A percentile compares a stretch with the other conserved stretches of the same genome.
Evolutionary conservation across 805 yeast species (phyloP).

Genomic region (Saccharomyces jurei): DNA sequence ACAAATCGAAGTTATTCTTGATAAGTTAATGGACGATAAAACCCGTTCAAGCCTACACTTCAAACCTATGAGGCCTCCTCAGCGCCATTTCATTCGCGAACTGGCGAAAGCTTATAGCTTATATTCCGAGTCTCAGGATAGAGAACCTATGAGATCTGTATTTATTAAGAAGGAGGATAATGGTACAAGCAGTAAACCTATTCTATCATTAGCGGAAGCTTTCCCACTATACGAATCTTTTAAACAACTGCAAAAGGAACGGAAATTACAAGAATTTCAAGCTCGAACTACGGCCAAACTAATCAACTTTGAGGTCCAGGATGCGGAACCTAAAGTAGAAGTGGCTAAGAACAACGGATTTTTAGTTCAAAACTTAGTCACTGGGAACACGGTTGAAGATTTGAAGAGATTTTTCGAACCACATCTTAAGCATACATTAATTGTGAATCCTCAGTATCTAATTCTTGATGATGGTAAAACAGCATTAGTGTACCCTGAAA

Average conservation of each 20-base stretch:
- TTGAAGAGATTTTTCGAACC: constrained; percentile 32
- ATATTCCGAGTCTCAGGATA: constrained; percentile 68
- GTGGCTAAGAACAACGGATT: constrained; percentile 42
- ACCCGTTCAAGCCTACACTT: constrained; percentile 45
- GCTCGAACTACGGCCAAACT: constrained; percentile 18
- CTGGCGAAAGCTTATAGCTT: constrained; percentile 52
- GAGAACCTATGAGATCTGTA: constrained; percentile 71
- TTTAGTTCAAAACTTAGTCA: constrained; percentile 42
- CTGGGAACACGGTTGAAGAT: constrained; percentile 44
- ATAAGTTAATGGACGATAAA: constrained; percentile 39
- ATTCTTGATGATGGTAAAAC: constrained; percentile 4
- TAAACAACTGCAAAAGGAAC: constrained; percentile 28
- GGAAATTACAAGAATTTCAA: constrained; percentile 25
- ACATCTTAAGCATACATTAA: constrained; percentile 22
- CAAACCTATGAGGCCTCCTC: constrained; percentile 63
- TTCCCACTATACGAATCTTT: constrained; percentile 41
- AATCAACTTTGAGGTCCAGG: constrained; percentile 20
- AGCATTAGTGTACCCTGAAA: constrained; percentile 27
- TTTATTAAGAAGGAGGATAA: constrained; percentile 39
- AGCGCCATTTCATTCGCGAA: constrained; percentile 63
- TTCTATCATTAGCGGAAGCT: constrained; percentile 19
- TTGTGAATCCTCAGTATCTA: constrained; percentile 21
- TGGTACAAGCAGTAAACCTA: constrained; percentile 18
- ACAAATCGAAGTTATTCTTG: constrained; percentile 48
- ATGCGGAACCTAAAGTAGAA: constrained; percentile 19